Percentiles rank a stretch among this genome's conserved stretches.
Conservation (phyloP, 495 filamentous ascomycete genomes). For the Talaromyces wortmannii region DNA sequence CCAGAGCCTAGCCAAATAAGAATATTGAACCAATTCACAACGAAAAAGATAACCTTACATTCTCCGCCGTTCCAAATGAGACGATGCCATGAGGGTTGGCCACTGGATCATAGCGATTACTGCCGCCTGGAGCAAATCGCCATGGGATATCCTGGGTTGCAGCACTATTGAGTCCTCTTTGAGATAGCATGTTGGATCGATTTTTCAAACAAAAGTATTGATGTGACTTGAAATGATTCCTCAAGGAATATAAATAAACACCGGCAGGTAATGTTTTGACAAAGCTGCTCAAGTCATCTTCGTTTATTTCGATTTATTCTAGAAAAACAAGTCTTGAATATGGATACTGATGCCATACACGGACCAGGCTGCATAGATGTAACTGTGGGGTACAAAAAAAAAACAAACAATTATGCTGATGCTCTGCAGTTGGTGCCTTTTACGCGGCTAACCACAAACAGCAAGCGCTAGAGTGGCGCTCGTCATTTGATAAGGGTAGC, state of each 20-base stretch:
- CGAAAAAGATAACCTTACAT: constrained; percentile 12
- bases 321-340: no score
- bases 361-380: neutral
- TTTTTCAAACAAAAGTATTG: neutral
- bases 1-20: constrained; percentile 12
- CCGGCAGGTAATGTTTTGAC: neutral
- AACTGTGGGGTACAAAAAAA: neutral
- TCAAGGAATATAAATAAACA: neutral
- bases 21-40: neutral
- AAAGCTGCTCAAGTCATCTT: no score
- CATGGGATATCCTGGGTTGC: constrained; percentile 16
- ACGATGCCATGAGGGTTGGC: constrained; percentile 23
- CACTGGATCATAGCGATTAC: constrained; percentile 17
- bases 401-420: neutral
- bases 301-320: no score
- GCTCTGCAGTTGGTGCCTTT: neutral
- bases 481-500: neutral
- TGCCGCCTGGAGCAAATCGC: constrained; percentile 19
- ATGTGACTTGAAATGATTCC: neutral
- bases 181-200: constrained; percentile 19
- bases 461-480: neutral
- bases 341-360: neutral
- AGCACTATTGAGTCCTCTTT: constrained; percentile 19
- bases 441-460: neutral
- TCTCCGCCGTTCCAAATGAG: constrained; percentile 27